A percentile compares a stretch with the other conserved stretches of the same genome.
Conservation (phyloP, 2,329 filamentous ascomycete species). For the Epichloe coenophiala region DNA sequence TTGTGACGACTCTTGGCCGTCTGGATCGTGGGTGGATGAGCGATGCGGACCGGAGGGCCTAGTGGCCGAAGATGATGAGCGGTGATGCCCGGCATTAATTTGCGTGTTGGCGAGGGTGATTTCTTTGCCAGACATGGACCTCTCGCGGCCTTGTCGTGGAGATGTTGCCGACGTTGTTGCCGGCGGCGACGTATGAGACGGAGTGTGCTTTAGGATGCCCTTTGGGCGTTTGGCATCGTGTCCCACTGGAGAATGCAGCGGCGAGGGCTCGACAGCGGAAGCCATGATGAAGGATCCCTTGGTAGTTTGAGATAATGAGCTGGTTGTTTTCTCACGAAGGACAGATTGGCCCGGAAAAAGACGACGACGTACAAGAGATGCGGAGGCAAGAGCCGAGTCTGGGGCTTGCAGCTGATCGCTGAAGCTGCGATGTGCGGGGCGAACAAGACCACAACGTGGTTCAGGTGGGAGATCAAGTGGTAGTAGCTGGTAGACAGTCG, state of each 20-base stretch:
- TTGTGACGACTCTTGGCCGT: constrained; percentile 41
- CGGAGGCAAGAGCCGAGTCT: background rate
- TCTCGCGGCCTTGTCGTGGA: constrained; percentile 24
- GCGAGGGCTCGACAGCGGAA: constrained; percentile 23
- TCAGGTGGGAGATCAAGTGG: background rate
- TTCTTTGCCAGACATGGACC: constrained; percentile 58
- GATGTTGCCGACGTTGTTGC: constrained; percentile 29
- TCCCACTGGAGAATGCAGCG: constrained; percentile 28
- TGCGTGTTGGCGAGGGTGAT: constrained; percentile 89
- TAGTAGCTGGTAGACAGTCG: background rate
- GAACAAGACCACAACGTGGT: background rate
- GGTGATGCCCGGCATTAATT: constrained; percentile 81
- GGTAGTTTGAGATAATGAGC: background rate
- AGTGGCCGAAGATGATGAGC: constrained; percentile 62
- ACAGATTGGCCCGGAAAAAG: background rate
- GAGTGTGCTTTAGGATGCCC: constrained; percentile 78
- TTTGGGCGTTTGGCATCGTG: constrained; percentile 30
- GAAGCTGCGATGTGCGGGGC: background rate
- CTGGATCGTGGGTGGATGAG: constrained; percentile 42
- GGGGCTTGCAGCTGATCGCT: background rate
- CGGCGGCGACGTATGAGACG: constrained; percentile 45
- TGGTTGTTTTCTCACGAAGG: background rate
- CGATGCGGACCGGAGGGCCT: constrained; percentile 55
- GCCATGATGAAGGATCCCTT: constrained; percentile 20
- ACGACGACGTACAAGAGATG: background rate